phyloP scores from a whole-genome alignment of 371 early-diverging fungal species.

The Rhizopus microsporus region DNA sequence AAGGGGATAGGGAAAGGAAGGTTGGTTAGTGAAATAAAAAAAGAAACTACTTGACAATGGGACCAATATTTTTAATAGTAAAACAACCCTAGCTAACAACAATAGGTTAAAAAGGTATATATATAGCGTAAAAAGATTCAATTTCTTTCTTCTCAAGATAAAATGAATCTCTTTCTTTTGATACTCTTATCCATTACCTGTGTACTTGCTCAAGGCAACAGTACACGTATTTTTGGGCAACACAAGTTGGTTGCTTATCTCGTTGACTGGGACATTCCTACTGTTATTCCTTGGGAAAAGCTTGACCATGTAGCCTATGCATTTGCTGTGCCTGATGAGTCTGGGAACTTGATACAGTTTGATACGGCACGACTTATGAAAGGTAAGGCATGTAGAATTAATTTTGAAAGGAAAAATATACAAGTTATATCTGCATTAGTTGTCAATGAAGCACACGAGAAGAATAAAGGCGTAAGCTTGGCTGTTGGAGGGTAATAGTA shows the following conservation, averaged over 20 bases:
- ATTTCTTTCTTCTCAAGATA: neutral
- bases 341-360: slow-evolving; percentile 28
- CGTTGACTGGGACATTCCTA: slow-evolving; percentile 50
- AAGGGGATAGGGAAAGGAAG: no score
- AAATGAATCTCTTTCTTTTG: neutral
- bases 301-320: slow-evolving; percentile 46
- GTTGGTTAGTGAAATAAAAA: no score
- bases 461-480: slow-evolving; percentile 29
- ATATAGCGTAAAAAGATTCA: no score
- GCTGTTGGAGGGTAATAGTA: slow-evolving; percentile 32
- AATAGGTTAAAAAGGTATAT: no score
- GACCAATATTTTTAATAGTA: neutral
- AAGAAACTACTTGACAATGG: neutral
- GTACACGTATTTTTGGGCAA: slow-evolving; percentile 13
- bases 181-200: neutral
- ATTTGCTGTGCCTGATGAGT: slow-evolving; percentile 36
- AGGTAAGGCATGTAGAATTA: slow-evolving; percentile 4
- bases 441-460: slow-evolving; percentile 25
- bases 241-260: slow-evolving; percentile 36
- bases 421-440: slow-evolving; percentile 10
- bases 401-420: neutral
- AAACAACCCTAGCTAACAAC: no score
- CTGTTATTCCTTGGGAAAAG: slow-evolving; percentile 38
- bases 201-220: neutral
- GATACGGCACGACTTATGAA: slow-evolving; percentile 21